Conservation (phyloP, 1,139 yeast genomes). For the Geotrichum phurueaensis region DNA sequence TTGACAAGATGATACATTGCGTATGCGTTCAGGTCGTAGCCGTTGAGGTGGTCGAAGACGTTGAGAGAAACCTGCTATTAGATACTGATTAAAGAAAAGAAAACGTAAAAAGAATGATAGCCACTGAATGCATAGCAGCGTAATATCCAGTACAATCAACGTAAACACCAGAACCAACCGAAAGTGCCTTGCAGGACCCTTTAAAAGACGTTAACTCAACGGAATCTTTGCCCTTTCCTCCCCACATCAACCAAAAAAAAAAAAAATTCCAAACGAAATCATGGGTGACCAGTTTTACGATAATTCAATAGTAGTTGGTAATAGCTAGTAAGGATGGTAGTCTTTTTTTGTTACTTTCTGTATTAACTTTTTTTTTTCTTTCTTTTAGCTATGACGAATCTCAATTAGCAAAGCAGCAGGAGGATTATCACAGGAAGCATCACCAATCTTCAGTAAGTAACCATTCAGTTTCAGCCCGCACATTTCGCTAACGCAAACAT, state of each 20-base stretch:
- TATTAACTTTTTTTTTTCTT: neutral
- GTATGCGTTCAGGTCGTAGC: neutral
- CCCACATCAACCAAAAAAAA: neutral
- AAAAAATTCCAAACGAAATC: neutral
- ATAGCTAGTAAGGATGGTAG: neutral
- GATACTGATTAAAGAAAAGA: neutral
- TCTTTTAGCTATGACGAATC: slow-evolving; percentile 29
- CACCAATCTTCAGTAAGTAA: slow-evolving; percentile 20
- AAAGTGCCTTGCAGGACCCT: neutral
- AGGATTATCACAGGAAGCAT: slow-evolving; percentile 28
- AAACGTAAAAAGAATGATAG: neutral
- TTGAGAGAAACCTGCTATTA: neutral
- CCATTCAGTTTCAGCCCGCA: neutral
- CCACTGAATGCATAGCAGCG: neutral
- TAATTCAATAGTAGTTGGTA: neutral
- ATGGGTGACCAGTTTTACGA: neutral
- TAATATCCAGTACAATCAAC: neutral
- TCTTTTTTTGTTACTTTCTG: neutral
- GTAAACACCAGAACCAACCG: neutral
- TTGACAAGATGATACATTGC: slow-evolving; percentile 61
- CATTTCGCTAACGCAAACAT: neutral
- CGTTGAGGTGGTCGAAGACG: neutral
- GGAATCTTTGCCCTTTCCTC: neutral
- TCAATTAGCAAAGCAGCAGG: slow-evolving; percentile 33
- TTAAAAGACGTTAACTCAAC: neutral